Evolutionary conservation across 2,329 filamentous ascomycete species (phyloP).

Genomic region (Aspergillus sp.): DNA sequence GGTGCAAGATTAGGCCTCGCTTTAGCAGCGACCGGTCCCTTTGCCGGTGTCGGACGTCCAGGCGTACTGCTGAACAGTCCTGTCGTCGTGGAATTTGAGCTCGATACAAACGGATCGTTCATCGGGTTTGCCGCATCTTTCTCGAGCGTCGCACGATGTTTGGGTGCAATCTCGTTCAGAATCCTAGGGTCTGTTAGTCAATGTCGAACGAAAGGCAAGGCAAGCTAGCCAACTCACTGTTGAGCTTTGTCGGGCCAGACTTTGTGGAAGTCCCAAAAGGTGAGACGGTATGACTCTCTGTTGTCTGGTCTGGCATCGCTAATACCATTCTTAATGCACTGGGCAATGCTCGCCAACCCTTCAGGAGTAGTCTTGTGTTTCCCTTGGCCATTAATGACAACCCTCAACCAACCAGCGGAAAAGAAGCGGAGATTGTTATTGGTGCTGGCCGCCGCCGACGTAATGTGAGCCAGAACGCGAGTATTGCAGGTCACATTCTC

Average conservation of each 20-base stretch:
- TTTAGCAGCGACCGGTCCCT: constrained; percentile 81
- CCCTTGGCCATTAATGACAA: constrained; percentile 72
- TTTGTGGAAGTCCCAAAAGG: constrained; percentile 79
- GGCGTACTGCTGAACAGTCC: constrained; percentile 18
- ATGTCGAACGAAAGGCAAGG: constrained; percentile 2
- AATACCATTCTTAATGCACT: constrained; percentile 86
- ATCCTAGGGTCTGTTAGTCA: constrained; percentile 56
- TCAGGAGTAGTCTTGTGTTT: constrained; percentile 79
- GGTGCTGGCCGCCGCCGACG: constrained; percentile 78
- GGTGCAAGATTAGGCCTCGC: constrained; percentile 58
- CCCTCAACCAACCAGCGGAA: constrained; percentile 79
- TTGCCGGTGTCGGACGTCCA: constrained; percentile 62
- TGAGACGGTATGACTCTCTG: constrained; percentile 77
- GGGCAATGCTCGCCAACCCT: constrained; percentile 79
- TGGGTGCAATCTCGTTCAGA: constrained; percentile 73
- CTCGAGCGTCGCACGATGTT: constrained; percentile 75
- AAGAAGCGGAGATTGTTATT: constrained; percentile 83
- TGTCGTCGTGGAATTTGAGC: constrained; percentile 19
- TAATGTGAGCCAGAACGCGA: constrained; percentile 83
- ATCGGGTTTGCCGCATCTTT: constrained; percentile 76
- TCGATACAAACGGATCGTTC: constrained; percentile 18
- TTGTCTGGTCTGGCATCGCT: constrained; percentile 86
- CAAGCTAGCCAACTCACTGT: constrained; percentile 51
- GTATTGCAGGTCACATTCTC: constrained; percentile 74
- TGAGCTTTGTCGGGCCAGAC: constrained; percentile 79